Conservation (phyloP, 192 early-diverging fungal species). For the Entomortierella parvispora region DNA sequence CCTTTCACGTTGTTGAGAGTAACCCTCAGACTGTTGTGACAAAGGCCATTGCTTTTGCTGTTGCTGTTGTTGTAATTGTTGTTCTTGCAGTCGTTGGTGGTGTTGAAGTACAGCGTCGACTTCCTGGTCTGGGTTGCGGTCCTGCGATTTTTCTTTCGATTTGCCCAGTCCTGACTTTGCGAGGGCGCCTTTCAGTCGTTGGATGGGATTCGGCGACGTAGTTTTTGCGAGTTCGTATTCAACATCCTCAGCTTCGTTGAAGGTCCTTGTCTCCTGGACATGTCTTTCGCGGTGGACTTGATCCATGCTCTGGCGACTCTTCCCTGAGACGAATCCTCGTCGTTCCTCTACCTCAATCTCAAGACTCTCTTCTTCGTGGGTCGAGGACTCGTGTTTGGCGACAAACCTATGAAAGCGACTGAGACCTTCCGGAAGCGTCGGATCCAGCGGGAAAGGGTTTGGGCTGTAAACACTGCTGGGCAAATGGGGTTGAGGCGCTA, state of each 20-base stretch:
- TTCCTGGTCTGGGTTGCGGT: neutral
- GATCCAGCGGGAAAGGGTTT: constrained; percentile 43
- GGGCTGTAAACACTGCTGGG: constrained; percentile 40
- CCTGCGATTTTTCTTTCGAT: neutral
- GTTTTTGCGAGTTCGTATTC: neutral
- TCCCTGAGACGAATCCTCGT: constrained; percentile 37
- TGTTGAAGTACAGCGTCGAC: constrained; percentile 30
- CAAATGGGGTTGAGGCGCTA: constrained; percentile 20
- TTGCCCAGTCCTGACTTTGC: constrained; percentile 18
- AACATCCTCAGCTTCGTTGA: neutral
- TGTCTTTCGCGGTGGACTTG: neutral
- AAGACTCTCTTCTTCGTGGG: constrained; percentile 12
- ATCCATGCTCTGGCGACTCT: constrained; percentile 31
- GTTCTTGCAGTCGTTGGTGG: constrained; percentile 10
- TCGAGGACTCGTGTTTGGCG: neutral
- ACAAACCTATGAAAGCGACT: constrained; percentile 23
- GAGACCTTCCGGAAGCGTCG: constrained; percentile 25
- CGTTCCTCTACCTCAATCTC: constrained; percentile 46
- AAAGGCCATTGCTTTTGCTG: constrained; percentile 4
- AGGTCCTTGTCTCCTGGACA: neutral
- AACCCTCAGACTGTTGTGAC: constrained; percentile 9
- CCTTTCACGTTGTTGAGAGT: no score
- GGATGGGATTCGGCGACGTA: neutral
- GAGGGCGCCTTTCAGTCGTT: constrained; percentile 27
- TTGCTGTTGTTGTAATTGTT: neutral